A percentile compares a stretch with the other conserved stretches of the same genome.
phyloP scores from a whole-genome alignment of 164 flowering plant species.

The Annona squamosa region DNA sequence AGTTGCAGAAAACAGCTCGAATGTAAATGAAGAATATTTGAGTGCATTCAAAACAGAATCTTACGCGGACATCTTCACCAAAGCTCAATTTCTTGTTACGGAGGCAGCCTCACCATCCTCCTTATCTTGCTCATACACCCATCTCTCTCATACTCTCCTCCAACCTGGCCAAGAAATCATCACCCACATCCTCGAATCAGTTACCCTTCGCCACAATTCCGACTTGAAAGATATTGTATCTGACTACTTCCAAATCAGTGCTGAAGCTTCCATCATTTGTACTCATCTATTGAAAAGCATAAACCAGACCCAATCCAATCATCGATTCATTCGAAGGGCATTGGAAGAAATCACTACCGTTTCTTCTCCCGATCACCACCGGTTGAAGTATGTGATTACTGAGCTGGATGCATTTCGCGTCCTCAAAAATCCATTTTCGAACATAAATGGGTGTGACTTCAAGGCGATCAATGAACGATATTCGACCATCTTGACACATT shows the following conservation, averaged over 20 bases:
- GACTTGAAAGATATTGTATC: conserved; percentile 35
- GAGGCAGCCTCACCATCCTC: conserved; percentile 9
- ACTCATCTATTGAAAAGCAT: conserved; percentile 40
- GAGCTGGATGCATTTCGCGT: conserved; percentile 27
- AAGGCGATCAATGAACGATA: conserved; percentile 36
- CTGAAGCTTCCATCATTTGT: conserved; percentile 56
- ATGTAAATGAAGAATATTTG: conserved; percentile 49
- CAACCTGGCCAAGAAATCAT: conserved; percentile 53
- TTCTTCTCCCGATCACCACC: conserved; percentile 12
- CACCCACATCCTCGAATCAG: conserved; percentile 30
- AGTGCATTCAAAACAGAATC: conserved; percentile 50
- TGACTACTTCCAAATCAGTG: conserved; percentile 48
- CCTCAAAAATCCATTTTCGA: conserved; percentile 34
- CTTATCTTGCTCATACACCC: conserved; percentile 11
- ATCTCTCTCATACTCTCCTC: conserved; percentile 36
- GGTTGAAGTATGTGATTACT: conserved; percentile 13
- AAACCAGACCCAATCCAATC: conserved; percentile 27
- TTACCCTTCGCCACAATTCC: conserved; percentile 25
- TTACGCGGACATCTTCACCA: conserved; percentile 39
- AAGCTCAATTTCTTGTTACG: conserved; percentile 33
- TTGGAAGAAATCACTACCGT: conserved; percentile 19
- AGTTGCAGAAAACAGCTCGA: conserved; percentile 22
- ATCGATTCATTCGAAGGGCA: conserved; percentile 26
- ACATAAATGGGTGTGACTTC: conserved; percentile 29
- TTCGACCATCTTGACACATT: conserved; percentile 30